phyloP scores from a whole-genome alignment of 768 basidiomycete species.

The Neoboletus subvelutipes region DNA sequence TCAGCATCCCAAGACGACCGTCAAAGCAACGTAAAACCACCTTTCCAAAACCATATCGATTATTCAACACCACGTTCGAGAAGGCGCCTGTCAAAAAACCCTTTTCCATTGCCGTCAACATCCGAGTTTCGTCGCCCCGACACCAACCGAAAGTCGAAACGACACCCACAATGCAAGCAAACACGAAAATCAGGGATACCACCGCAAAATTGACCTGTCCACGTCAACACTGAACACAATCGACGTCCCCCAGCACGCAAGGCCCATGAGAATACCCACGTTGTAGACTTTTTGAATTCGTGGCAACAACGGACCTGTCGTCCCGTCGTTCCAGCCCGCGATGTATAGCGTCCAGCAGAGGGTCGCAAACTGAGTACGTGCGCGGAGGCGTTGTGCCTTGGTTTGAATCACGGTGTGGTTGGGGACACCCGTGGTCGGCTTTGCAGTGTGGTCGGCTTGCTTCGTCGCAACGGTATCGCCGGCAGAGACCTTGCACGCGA shows the following conservation, averaged over 20 bases:
- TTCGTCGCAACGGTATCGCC: not conserved
- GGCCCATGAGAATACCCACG: slow-evolving; percentile 18
- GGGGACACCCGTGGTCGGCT: not conserved
- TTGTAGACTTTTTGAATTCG: slow-evolving; percentile 38
- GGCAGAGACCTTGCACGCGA: slow-evolving; percentile 1
- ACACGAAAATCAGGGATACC: slow-evolving; percentile 45
- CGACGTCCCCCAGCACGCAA: not conserved
- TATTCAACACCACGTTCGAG: slow-evolving; percentile 29
- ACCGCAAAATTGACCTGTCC: slow-evolving; percentile 37
- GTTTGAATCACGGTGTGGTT: slow-evolving; percentile 5
- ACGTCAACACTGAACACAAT: not conserved
- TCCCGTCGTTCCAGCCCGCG: slow-evolving; percentile 40
- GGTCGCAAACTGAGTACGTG: slow-evolving; percentile 32
- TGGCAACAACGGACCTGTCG: slow-evolving; percentile 39
- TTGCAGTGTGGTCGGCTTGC: not conserved
- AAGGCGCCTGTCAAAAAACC: slow-evolving; percentile 36
- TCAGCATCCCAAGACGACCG: not conserved
- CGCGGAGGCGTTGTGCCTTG: slow-evolving; percentile 22
- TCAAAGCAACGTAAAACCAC: slow-evolving; percentile 6
- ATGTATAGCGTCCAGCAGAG: slow-evolving; percentile 38
- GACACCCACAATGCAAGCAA: slow-evolving; percentile 37
- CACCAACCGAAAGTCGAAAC: not conserved
- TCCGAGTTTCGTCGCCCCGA: not conserved
- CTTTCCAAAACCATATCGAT: slow-evolving; percentile 36
- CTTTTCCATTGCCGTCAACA: slow-evolving; percentile 14